Conservation (phyloP, 2,329 filamentous ascomycete species). For the Microthyrium microscopicum region DNA sequence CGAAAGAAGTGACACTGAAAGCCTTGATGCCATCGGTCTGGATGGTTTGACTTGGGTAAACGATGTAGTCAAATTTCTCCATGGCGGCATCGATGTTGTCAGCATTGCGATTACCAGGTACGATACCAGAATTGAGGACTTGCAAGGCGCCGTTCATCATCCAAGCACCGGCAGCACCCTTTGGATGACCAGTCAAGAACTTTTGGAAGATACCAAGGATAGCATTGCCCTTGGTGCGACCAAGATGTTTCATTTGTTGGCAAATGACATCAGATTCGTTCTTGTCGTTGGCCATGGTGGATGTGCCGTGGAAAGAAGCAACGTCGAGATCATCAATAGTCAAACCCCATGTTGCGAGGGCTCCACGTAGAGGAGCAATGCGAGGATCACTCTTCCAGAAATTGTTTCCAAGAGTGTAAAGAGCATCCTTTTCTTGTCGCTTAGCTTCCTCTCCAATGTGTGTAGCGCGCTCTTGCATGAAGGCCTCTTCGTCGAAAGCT, state of each 20-base stretch:
- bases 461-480: conserved; percentile 63
- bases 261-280: conserved; percentile 97
- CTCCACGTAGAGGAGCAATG: conserved; percentile 90
- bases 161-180: conserved; percentile 97
- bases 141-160: conserved; percentile 99
- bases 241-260: conserved; percentile 87
- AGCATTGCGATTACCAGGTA: conserved; percentile 93
- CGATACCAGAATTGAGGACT: conserved; percentile 81
- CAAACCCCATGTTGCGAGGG: conserved; percentile 92
- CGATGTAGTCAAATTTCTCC: conserved; percentile 96
- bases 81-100: conserved; percentile 94
- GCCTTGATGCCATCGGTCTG: conserved; percentile 98
- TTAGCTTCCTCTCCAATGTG: conserved; percentile 81
- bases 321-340: conserved; percentile 92
- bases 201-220: conserved; percentile 98
- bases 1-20: conserved; percentile 96
- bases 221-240: conserved; percentile 90
- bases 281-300: conserved; percentile 97
- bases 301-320: conserved; percentile 97
- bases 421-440: conserved; percentile 83
- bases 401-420: conserved; percentile 86
- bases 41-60: conserved; percentile 87
- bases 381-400: conserved; percentile 95
- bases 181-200: conserved; percentile 94
- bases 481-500: conserved; percentile 66